A percentile compares a stretch with the other conserved stretches of the same genome.
phyloP scores from a whole-genome alignment of 306 rosid species.

The Prunus fruticosa region DNA sequence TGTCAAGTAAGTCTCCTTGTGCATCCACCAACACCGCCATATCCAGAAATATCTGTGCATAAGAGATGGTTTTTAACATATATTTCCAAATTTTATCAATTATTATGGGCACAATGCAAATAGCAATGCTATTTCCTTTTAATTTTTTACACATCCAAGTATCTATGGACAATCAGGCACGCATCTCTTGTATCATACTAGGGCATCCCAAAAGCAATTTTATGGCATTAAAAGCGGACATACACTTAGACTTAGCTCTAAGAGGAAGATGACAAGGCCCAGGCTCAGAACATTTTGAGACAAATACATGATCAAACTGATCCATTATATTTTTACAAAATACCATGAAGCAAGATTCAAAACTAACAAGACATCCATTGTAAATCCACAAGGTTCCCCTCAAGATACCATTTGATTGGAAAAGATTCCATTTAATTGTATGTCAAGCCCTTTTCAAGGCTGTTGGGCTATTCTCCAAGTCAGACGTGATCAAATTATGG shows the following conservation, averaged over 20 bases:
- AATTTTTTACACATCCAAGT: no score
- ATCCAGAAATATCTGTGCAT: constrained; percentile 86
- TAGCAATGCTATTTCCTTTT: not conserved
- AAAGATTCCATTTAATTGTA: not conserved
- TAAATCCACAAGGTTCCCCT: constrained; percentile 39
- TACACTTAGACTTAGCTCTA: not conserved
- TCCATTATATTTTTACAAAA: not conserved
- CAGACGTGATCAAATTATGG: not conserved
- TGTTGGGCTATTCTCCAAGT: not conserved
- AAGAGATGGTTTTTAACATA: constrained; percentile 5
- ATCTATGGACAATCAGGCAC: not conserved
- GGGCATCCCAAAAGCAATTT: not conserved
- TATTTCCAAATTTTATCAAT: not conserved
- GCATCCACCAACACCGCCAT: constrained; percentile 92
- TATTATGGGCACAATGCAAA: not conserved
- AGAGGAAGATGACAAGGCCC: not conserved
- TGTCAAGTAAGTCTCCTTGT: constrained; percentile 90
- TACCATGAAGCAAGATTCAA: not conserved
- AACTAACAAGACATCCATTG: constrained; percentile 46
- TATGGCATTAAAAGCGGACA: not conserved
- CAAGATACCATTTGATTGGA: not conserved
- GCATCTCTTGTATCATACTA: not conserved
- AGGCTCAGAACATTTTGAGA: not conserved
- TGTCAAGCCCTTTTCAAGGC: not conserved
- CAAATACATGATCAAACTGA: not conserved